A percentile compares a stretch with the other conserved stretches of the same genome.
These are phyloP conservation scores for Kazachstania sp. DNA, from an alignment of 1,139 yeast species.

Conservation along the genomic window DNA sequence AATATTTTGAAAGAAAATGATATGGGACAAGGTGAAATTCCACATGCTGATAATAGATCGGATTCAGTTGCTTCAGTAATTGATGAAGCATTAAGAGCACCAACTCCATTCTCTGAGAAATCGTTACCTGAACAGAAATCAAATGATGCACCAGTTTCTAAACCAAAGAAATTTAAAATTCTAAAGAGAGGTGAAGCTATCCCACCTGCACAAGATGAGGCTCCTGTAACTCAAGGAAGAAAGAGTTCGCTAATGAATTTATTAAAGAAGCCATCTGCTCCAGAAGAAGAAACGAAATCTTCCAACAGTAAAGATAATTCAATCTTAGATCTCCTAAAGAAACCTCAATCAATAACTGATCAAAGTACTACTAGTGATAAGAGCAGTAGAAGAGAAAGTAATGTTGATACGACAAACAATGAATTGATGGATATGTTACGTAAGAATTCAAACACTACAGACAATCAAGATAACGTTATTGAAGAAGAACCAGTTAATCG, in stretches of 20 bases:
- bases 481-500: neutral
- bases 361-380: neutral
- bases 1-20: slow-evolving; percentile 9
- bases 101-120: neutral
- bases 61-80: slow-evolving; percentile 12
- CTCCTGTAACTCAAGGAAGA: neutral
- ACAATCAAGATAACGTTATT: neutral
- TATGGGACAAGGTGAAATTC: slow-evolving; percentile 31
- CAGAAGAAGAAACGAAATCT: neutral
- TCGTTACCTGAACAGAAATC: neutral
- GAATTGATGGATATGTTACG: slow-evolving; percentile 11
- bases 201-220: neutral
- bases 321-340: neutral
- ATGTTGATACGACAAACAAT: slow-evolving; percentile 4
- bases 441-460: slow-evolving; percentile 3
- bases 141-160: neutral
- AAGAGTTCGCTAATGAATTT: neutral
- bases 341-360: neutral
- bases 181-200: slow-evolving; percentile 31
- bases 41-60: slow-evolving; percentile 33
- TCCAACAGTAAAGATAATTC: neutral
- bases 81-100: slow-evolving; percentile 3
- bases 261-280: neutral
- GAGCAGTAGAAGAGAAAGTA: neutral
- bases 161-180: slow-evolving; percentile 24